A percentile compares a stretch with the other conserved stretches of the same genome.
Conservation (phyloP, 805 yeast genomes). For the Ogataea pilisensis region DNA sequence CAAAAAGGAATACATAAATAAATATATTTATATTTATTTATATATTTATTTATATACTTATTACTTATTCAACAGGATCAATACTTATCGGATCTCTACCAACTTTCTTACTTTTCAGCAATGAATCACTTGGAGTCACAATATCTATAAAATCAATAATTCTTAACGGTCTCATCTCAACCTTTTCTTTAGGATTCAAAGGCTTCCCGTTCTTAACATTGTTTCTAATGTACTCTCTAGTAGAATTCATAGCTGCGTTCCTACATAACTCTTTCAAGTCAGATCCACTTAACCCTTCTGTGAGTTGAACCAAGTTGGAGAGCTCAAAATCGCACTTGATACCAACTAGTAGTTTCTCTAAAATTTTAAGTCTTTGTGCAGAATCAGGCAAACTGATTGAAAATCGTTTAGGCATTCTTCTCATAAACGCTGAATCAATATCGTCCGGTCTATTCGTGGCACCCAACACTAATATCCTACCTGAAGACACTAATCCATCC, state of each 20-base stretch:
- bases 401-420: conserved; percentile 90
- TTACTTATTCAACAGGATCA: conserved; percentile 18
- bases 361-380: conserved; percentile 64
- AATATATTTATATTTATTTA: too few relatives aligned
- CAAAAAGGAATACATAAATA: too few relatives aligned
- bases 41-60: not conserved
- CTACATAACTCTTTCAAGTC: conserved; percentile 89
- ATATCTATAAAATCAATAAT: conserved; percentile 58
- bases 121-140: conserved; percentile 27
- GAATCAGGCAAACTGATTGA: conserved; percentile 69
- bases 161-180: conserved; percentile 56
- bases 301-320: conserved; percentile 52
- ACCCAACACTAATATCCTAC: conserved; percentile 83
- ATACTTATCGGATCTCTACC: conserved; percentile 14
- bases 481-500: conserved; percentile 83
- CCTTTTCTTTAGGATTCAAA: conserved; percentile 31
- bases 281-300: conserved; percentile 83
- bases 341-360: conserved; percentile 62
- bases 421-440: conserved; percentile 85
- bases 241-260: conserved; percentile 87
- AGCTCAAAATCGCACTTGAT: conserved; percentile 68
- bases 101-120: conserved; percentile 14
- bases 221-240: conserved; percentile 70
- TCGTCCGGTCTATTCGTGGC: conserved; percentile 93
- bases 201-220: conserved; percentile 45